A percentile compares a stretch with the other conserved stretches of the same genome.
Conservation (phyloP, 805 yeast genomes). For the Candida corydali region DNA sequence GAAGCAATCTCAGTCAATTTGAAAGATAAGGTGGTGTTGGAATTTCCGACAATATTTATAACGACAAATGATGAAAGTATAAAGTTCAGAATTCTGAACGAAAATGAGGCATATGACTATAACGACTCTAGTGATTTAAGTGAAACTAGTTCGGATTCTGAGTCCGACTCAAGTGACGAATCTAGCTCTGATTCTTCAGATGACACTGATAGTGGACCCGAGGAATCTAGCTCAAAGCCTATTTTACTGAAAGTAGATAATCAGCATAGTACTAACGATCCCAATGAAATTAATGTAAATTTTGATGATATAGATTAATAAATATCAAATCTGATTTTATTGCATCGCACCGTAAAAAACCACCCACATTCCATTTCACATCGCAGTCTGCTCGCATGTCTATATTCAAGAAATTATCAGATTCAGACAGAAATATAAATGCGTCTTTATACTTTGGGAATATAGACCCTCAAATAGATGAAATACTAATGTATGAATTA, state of each 20-base stretch:
- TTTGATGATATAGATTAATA: constrained; percentile 1
- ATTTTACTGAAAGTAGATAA: too few species aligned
- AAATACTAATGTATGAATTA: constrained; percentile 70
- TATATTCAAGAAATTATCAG: constrained; percentile 32
- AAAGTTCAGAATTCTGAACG: constrained; percentile 14
- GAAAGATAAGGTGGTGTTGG: constrained; percentile 60
- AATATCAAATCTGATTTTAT: neutral
- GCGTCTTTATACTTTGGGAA: constrained; percentile 79
- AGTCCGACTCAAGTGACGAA: constrained; percentile 8
- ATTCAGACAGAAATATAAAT: constrained; percentile 52
- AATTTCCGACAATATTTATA: constrained; percentile 68
- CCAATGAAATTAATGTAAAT: neutral
- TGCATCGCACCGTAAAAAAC: too few species aligned
- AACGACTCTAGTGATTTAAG: constrained; percentile 12
- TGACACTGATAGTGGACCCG: constrained; percentile 20
- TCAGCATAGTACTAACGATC: neutral
- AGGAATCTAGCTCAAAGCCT: constrained; percentile 29
- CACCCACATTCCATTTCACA: constrained; percentile 4
- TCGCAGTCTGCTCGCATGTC: too few species aligned
- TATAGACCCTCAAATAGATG: constrained; percentile 71
- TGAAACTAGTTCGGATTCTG: constrained; percentile 10
- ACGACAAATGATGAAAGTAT: constrained; percentile 14
- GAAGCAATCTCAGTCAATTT: constrained; percentile 45
- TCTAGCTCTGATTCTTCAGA: constrained; percentile 2
- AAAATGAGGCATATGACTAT: constrained; percentile 15